These are phyloP conservation scores for Tilletia indica DNA, from an alignment of 1,284 basidiomycete species.

Conservation along the genomic window DNA sequence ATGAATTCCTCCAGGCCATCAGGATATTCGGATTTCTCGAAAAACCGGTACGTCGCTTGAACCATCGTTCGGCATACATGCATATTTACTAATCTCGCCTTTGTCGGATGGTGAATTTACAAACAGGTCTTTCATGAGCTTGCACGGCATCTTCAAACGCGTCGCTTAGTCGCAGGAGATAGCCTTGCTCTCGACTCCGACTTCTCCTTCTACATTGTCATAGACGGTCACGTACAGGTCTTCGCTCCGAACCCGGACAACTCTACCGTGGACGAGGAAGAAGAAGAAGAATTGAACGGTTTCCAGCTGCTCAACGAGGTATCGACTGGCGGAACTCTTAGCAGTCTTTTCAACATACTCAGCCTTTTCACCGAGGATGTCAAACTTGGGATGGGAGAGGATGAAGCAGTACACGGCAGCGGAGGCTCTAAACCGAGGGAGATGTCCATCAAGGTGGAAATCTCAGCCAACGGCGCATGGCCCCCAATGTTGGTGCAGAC, in stretches of 20 bases:
- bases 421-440: no score
- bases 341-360: constrained; percentile 92
- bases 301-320: constrained; percentile 55
- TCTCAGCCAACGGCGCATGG: no score
- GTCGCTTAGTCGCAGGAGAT: constrained; percentile 52
- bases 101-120: neutral
- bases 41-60: constrained; percentile 36
- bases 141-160: constrained; percentile 52
- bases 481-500: no score
- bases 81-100: neutral
- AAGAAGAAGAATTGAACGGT: constrained; percentile 45
- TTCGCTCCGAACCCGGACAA: constrained; percentile 38
- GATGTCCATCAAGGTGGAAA: no score
- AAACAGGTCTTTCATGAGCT: constrained; percentile 51
- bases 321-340: constrained; percentile 68
- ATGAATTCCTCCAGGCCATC: constrained; percentile 55
- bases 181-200: constrained; percentile 49
- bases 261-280: constrained; percentile 22
- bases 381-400: constrained; percentile 66
- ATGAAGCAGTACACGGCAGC: constrained; percentile 15
- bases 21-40: constrained; percentile 55
- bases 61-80: neutral
- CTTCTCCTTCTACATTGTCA: constrained; percentile 54
- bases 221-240: constrained; percentile 54
- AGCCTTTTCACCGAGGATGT: constrained; percentile 95